phyloP scores from a whole-genome alignment of 352 stramenopile species.

The Globisporangium okanoganense region DNA sequence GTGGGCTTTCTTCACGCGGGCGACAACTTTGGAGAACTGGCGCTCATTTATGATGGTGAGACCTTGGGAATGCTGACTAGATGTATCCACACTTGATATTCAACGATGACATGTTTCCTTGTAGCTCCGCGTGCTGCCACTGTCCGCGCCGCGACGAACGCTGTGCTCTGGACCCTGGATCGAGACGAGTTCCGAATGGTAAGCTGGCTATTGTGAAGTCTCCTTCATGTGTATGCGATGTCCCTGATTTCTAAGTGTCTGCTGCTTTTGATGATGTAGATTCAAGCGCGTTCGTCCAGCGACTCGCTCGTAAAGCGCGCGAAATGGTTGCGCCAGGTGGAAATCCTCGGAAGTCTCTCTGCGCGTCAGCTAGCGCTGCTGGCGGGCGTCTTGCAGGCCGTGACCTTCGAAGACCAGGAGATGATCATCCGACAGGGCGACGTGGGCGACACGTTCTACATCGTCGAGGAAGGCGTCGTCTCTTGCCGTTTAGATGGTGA shows the following conservation, averaged over 20 bases:
- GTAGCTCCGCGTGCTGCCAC: slow-evolving; percentile 87
- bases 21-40: slow-evolving; percentile 89
- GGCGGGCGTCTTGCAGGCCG: slow-evolving; percentile 54
- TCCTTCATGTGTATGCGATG: not conserved
- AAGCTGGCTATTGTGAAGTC: not conserved
- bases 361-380: slow-evolving; percentile 63
- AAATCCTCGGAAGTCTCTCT: slow-evolving; percentile 65
- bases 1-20: slow-evolving; percentile 52
- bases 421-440: slow-evolving; percentile 84
- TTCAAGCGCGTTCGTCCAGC: slow-evolving; percentile 71
- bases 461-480: slow-evolving; percentile 68
- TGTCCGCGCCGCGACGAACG: slow-evolving; percentile 87
- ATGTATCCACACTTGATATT: not conserved
- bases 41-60: slow-evolving; percentile 83
- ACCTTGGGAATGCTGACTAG: not conserved
- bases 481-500: slow-evolving; percentile 54
- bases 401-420: slow-evolving; percentile 64
- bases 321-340: slow-evolving; percentile 67
- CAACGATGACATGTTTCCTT: not conserved
- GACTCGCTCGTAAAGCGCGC: slow-evolving; percentile 71
- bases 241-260: not conserved
- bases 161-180: slow-evolving; percentile 87
- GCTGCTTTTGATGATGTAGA: slow-evolving; percentile 17
- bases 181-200: slow-evolving; percentile 84
- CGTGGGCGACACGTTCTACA: slow-evolving; percentile 78